A percentile compares a stretch with the other conserved stretches of the same genome.
These are phyloP conservation scores for Forsythia viridissima DNA, from an alignment of 257 asterid genomes.

Conservation along the genomic window DNA sequence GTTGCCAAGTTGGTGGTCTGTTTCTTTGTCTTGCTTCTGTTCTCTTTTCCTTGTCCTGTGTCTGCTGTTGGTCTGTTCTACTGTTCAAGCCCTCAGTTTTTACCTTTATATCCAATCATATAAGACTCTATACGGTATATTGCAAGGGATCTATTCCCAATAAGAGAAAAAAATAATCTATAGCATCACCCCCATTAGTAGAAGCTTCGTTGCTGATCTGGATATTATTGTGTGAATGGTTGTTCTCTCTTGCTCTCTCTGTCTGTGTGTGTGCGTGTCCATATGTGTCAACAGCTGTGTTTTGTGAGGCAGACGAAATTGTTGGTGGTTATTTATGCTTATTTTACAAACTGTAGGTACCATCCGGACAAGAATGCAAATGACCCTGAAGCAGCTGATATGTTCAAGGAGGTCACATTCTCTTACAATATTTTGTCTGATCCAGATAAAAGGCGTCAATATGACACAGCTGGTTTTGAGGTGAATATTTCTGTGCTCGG, in stretches of 20 bases:
- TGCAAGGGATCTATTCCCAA: background rate
- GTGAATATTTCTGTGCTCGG: conserved; percentile 35
- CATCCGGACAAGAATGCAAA: conserved; percentile 99
- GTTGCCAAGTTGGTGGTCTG: background rate
- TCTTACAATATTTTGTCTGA: conserved; percentile 90
- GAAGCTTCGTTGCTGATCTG: background rate
- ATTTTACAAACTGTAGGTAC: conserved; percentile 52
- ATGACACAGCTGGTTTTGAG: conserved; percentile 90
- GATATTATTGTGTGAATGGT: background rate
- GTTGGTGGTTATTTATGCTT: conserved; percentile 21
- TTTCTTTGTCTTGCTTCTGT: background rate
- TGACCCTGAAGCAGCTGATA: conserved; percentile 80
- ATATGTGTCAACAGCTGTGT: background rate
- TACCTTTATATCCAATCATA: background rate
- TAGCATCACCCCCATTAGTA: background rate
- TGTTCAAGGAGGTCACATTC: conserved; percentile 92
- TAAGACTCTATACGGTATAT: background rate
- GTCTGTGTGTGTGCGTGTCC: background rate
- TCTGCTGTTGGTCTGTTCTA: background rate
- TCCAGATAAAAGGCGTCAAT: conserved; percentile 89
- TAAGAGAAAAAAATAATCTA: background rate
- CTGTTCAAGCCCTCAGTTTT: background rate
- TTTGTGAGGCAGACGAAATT: conserved; percentile 3
- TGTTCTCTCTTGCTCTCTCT: background rate
- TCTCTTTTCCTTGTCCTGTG: background rate